Evolutionary conservation across 73 alveolate genomes (phyloP).

Genomic region (Blepharisma japonicum): DNA sequence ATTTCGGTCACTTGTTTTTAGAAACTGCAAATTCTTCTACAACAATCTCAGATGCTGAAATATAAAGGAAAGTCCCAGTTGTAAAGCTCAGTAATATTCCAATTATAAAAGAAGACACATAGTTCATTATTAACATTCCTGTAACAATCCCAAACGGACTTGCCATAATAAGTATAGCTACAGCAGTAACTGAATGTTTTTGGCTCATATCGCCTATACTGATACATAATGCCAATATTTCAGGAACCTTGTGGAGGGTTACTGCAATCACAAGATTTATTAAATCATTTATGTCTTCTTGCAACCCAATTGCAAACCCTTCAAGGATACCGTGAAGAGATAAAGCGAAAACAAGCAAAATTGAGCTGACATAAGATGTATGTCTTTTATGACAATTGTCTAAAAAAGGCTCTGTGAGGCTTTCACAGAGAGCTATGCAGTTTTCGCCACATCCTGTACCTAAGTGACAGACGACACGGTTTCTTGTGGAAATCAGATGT

Average conservation of each 20-base stretch:
- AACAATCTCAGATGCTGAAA: constrained; percentile 76
- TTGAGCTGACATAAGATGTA: neutral
- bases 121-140: constrained; percentile 66
- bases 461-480: neutral
- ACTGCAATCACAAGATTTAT: constrained; percentile 45
- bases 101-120: constrained; percentile 50
- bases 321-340: constrained; percentile 18
- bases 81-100: constrained; percentile 71
- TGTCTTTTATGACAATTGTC: neutral
- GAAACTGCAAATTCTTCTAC: constrained; percentile 82
- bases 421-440: neutral
- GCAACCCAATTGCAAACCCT: constrained; percentile 23
- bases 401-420: neutral
- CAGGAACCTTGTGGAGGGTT: constrained; percentile 53
- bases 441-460: constrained; percentile 17
- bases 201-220: too few relatives aligned
- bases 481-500: constrained; percentile 25
- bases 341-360: constrained; percentile 14
- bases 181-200: too few relatives aligned
- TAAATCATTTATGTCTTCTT: neutral
- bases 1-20: constrained; percentile 64
- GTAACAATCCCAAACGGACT: constrained; percentile 8
- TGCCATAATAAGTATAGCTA: neutral
- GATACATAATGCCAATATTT: constrained; percentile 33
- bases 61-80: constrained; percentile 84